These are phyloP conservation scores for Colletotrichum salicis DNA, from an alignment of 2,329 filamentous ascomycete genomes.

Conservation along the genomic window DNA sequence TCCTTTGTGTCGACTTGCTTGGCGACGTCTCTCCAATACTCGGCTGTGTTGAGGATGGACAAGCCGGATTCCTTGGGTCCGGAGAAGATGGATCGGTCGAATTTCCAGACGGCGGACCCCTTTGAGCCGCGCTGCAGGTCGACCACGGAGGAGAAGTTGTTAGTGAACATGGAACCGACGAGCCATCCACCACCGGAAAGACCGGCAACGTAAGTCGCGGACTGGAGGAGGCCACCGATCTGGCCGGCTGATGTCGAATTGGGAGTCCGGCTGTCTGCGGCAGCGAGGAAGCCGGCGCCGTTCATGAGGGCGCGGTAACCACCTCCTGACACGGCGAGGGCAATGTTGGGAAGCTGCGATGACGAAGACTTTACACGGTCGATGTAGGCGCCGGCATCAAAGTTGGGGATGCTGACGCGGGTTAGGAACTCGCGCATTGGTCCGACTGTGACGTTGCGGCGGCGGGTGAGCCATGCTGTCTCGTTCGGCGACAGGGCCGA, in stretches of 20 bases:
- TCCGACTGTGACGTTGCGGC: slow-evolving; percentile 77
- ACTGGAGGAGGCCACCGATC: slow-evolving; percentile 83
- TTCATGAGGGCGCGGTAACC: slow-evolving; percentile 89
- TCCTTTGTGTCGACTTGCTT: slow-evolving; percentile 49
- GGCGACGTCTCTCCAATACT: slow-evolving; percentile 51
- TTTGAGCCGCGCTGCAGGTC: slow-evolving; percentile 58
- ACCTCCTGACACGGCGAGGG: slow-evolving; percentile 82
- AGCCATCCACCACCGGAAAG: slow-evolving; percentile 88
- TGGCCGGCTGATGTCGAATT: slow-evolving; percentile 72
- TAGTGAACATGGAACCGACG: slow-evolving; percentile 82
- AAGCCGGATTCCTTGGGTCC: slow-evolving; percentile 51
- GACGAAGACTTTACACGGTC: slow-evolving; percentile 71
- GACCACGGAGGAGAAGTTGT: slow-evolving; percentile 82
- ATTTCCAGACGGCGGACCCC: slow-evolving; percentile 51
- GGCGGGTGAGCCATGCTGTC: slow-evolving; percentile 75
- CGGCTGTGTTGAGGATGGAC: slow-evolving; percentile 40
- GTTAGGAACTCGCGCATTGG: slow-evolving; percentile 81
- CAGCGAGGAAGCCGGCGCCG: slow-evolving; percentile 81
- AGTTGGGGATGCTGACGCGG: slow-evolving; percentile 78
- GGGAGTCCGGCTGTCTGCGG: slow-evolving; percentile 79
- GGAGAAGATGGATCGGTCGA: slow-evolving; percentile 54
- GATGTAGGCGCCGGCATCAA: slow-evolving; percentile 81
- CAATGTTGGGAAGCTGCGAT: slow-evolving; percentile 70
- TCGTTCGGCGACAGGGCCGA: slow-evolving; percentile 74
- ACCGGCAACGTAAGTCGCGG: slow-evolving; percentile 82